Percentiles rank a stretch among this genome's conserved stretches.
These are phyloP conservation scores for Lactarius pseudohatsudake DNA, from an alignment of 768 basidiomycete species.

Conservation along the genomic window DNA sequence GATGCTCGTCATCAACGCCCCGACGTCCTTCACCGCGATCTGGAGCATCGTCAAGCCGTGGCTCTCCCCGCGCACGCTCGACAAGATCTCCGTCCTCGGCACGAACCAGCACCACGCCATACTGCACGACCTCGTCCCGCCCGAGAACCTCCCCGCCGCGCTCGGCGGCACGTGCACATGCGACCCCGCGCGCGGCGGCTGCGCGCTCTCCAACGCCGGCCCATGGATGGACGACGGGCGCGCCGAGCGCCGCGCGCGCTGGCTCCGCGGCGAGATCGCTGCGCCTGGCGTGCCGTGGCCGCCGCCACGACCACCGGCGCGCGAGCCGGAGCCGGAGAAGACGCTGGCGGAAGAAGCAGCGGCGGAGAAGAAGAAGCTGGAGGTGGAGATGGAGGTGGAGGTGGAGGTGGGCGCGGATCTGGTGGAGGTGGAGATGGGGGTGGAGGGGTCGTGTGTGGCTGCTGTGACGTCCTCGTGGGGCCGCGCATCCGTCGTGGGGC, in stretches of 20 bases:
- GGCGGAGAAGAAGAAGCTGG: not conserved
- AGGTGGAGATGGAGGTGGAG: not conserved
- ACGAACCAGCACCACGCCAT: slow-evolving; percentile 51
- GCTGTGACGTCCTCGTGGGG: not conserved
- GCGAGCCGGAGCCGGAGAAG: not conserved
- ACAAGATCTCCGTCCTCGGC: slow-evolving; percentile 67
- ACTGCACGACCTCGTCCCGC: slow-evolving; percentile 60
- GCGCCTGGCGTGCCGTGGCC: slow-evolving; percentile 22
- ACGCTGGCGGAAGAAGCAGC: not conserved
- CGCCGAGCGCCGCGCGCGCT: slow-evolving; percentile 32
- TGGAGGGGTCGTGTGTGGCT: not conserved
- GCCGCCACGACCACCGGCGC: not conserved
- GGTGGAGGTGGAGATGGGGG: not conserved
- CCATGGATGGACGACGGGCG: slow-evolving; percentile 69
- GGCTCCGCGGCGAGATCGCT: slow-evolving; percentile 34
- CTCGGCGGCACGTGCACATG: slow-evolving; percentile 72
- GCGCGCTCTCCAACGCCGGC: slow-evolving; percentile 60
- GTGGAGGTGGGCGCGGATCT: not conserved
- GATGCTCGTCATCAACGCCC: slow-evolving; percentile 69
- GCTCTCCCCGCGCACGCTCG: slow-evolving; percentile 69
- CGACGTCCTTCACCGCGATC: slow-evolving; percentile 68
- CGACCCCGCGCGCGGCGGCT: slow-evolving; percentile 49
- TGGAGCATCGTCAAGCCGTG: slow-evolving; percentile 70
- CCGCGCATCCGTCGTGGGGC: slow-evolving; percentile 17
- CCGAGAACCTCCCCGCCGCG: slow-evolving; percentile 57